These are phyloP conservation scores for Gloeostereum incarnatum DNA, from an alignment of 768 basidiomycete genomes.

Conservation along the genomic window DNA sequence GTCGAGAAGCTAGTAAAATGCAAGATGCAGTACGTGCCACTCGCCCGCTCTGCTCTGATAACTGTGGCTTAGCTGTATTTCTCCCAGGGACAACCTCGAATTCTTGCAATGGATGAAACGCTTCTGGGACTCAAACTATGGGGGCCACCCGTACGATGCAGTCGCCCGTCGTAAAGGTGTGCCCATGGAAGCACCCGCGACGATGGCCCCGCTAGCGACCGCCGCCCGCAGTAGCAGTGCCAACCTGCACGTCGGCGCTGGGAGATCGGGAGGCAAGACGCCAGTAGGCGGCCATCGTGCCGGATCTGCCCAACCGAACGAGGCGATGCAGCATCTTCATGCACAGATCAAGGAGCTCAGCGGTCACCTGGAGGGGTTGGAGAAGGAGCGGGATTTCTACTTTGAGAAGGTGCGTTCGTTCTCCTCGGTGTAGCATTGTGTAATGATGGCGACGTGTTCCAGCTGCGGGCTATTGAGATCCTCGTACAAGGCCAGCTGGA, in stretches of 20 bases:
- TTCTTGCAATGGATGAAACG: constrained; percentile 97
- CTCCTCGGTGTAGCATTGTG: constrained; percentile 4
- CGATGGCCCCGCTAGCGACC: constrained; percentile 57
- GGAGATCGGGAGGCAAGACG: constrained; percentile 59
- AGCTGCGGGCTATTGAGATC: constrained; percentile 96
- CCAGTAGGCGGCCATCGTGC: constrained; percentile 64
- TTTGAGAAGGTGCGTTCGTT: constrained; percentile 75
- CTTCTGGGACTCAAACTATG: constrained; percentile 91
- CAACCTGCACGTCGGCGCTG: constrained; percentile 21
- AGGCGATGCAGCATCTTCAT: constrained; percentile 59
- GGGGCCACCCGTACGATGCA: constrained; percentile 82
- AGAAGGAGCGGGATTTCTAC: constrained; percentile 98
- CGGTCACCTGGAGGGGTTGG: constrained; percentile 76
- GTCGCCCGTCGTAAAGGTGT: constrained; percentile 73
- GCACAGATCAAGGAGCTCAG: constrained; percentile 77
- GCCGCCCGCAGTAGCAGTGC: constrained; percentile 24
- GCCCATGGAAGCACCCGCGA: constrained; percentile 68
- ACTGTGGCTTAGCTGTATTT: constrained; percentile 2
- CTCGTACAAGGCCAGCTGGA: constrained; percentile 68
- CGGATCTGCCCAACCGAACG: constrained; percentile 57
- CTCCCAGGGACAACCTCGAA: constrained; percentile 85
- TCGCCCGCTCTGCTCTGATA: constrained; percentile 1
- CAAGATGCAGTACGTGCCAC: constrained; percentile 90
- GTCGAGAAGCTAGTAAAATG: constrained; percentile 95
- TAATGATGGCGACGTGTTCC: constrained; percentile 5